Evolutionary conservation across 805 yeast genomes (phyloP).

Genomic region (Candida vaughaniae): DNA sequence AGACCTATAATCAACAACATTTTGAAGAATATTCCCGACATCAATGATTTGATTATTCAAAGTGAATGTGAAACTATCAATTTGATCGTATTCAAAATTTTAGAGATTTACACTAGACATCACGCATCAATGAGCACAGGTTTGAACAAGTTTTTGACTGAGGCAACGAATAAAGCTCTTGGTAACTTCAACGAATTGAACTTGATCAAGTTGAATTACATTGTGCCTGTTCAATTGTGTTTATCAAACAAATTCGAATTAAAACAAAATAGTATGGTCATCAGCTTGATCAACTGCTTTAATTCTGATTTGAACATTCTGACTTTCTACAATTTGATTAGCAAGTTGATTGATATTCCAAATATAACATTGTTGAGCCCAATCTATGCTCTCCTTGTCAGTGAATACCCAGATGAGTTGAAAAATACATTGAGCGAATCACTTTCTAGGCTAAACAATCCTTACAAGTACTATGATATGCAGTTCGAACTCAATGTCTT

Average conservation of each 20-base stretch:
- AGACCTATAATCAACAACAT: constrained; percentile 6
- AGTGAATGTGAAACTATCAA: constrained; percentile 4
- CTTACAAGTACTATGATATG: constrained; percentile 79
- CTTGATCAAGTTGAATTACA: constrained; percentile 10
- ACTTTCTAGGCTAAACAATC: constrained; percentile 67
- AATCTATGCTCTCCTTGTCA: constrained; percentile 9
- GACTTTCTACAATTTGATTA: constrained; percentile 24
- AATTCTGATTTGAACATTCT: constrained; percentile 6
- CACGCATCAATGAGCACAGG: constrained; percentile 6
- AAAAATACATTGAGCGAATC: constrained; percentile 76
- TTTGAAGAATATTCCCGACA: constrained; percentile 9
- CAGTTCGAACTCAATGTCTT: constrained; percentile 34
- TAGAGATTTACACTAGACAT: constrained; percentile 9
- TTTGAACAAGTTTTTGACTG: constrained; percentile 9
- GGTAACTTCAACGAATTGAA: constrained; percentile 5
- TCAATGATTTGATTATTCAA: constrained; percentile 8
- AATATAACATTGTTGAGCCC: constrained; percentile 15
- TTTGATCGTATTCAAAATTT: constrained; percentile 6
- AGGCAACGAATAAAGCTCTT: neutral
- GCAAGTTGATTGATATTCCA: constrained; percentile 7
- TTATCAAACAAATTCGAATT: constrained; percentile 11
- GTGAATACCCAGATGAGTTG: constrained; percentile 26
- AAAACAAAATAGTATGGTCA: constrained; percentile 8
- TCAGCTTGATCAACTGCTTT: constrained; percentile 9
- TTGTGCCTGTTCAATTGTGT: constrained; percentile 12